Conservation (phyloP, 805 yeast species). For the Kazachstania martiniae region DNA sequence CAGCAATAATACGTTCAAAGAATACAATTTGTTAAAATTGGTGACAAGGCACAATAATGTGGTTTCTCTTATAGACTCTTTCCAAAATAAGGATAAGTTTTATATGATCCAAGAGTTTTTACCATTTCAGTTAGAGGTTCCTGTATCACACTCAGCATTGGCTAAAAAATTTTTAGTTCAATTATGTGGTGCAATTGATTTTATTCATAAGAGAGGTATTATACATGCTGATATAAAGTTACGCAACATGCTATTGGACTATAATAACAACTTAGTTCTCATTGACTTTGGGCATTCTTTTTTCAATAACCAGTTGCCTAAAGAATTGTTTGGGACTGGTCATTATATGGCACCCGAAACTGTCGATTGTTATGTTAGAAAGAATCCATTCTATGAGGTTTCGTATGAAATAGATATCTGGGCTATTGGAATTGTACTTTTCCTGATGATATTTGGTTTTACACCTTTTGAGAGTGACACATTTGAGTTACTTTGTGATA, state of each 20-base stretch:
- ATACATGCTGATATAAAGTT: conserved; percentile 9
- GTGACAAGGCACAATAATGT: conserved; percentile 80
- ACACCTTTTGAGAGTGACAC: conserved; percentile 73
- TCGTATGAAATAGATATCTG: conserved; percentile 89
- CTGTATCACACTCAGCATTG: too few species aligned
- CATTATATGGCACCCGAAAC: conserved; percentile 97
- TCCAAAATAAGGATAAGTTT: conserved; percentile 20
- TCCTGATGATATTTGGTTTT: conserved; percentile 77
- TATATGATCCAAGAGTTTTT: background rate
- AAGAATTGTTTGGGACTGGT: conserved; percentile 60
- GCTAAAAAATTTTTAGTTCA: conserved; percentile 73
- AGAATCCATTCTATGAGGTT: conserved; percentile 23
- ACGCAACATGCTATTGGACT: conserved; percentile 51
- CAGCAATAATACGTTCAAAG: conserved; percentile 48
- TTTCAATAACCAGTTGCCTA: conserved; percentile 47
- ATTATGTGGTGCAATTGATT: conserved; percentile 82
- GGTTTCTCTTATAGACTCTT: conserved; percentile 56
- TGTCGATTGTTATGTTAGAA: too few species aligned
- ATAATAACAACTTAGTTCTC: conserved; percentile 79
- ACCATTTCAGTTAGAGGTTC: too few species aligned
- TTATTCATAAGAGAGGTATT: conserved; percentile 68
- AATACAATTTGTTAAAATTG: conserved; percentile 81
- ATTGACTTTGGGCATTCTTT: conserved; percentile 44
- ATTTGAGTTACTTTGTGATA: too few species aligned
- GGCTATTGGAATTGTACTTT: conserved; percentile 93